Evolutionary conservation across 768 basidiomycete genomes (phyloP).

Genomic region (Boletus vermiculosoides): DNA sequence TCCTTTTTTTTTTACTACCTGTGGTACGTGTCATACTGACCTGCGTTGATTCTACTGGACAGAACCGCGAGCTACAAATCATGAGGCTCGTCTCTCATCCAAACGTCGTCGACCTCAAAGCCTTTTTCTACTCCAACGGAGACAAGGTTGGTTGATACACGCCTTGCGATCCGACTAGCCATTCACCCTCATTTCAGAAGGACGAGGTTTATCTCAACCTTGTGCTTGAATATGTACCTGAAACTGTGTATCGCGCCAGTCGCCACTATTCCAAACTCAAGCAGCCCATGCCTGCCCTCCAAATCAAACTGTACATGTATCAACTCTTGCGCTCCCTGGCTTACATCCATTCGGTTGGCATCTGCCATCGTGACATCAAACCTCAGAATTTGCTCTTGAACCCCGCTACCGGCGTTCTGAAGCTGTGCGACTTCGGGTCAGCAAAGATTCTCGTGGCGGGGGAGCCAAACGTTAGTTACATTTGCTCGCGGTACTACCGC

Average conservation of each 20-base stretch:
- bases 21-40: conserved; percentile 14
- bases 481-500: conserved; percentile 99
- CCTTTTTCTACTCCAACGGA: conserved; percentile 99
- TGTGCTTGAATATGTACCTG: conserved; percentile 98
- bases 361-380: conserved; percentile 99
- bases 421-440: conserved; percentile 98
- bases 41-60: conserved; percentile 6
- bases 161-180: conserved; percentile 3
- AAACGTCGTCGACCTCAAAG: conserved; percentile 95
- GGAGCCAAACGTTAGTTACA: conserved; percentile 99
- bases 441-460: conserved; percentile 98
- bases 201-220: conserved; percentile 99
- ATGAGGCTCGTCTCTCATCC: conserved; percentile 97
- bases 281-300: conserved; percentile 99
- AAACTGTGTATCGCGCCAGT: conserved; percentile 98
- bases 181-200: conserved; percentile 56
- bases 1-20: not conserved
- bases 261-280: conserved; percentile 99
- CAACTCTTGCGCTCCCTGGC: conserved; percentile 96
- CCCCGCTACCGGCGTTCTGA: conserved; percentile 93
- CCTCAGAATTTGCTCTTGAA: conserved; percentile 98
- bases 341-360: conserved; percentile 99
- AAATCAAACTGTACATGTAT: conserved; percentile 99
- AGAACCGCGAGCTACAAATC: conserved; percentile 99
- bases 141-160: conserved; percentile 74